Evolutionary conservation across 768 basidiomycete species (phyloP), one percentile per base, ranked within the genome.

Genomic region (Lentinula raphanica): DNA sequence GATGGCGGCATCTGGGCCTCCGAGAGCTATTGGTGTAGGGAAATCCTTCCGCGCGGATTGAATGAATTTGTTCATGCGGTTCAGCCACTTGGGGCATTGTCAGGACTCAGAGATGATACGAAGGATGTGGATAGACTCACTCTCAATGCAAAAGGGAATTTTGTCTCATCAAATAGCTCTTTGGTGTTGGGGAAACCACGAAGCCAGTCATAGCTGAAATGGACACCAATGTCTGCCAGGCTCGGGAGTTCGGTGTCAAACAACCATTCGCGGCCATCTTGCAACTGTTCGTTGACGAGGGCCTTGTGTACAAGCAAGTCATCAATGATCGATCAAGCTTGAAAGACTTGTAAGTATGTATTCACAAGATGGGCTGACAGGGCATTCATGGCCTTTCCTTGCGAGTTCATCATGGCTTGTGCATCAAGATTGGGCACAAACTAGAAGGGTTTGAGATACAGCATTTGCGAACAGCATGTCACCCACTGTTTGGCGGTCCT

Each of bases 241-340:
- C 79, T 74, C 8, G 84, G 82, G 0, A 69, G 58, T 56, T 76
- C 76, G 0, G 84, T 83, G 60, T 83, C 74, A 58, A 85, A 77
- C 8, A 84, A 70, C 82, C 83, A 87, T 63, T 79, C 76, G 2
- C 84, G 74, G 23, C 74, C 79, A 64, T 84, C 82, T 15, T 69
- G 65, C 28, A 85, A 70, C 65, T 85, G 71, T 32, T 74, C 70
- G 59, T 78, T 74, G 11, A 75, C 38, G 23, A 75, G 61, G n/a
- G 65, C 60, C 76, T 77, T 42, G 9, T 7, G 13, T 28, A 32
- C 17, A 19, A 51, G 31, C 58, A 46, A 21, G 40, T 13, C 7
- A 29, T 48, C 17, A 46, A 31, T 44, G 3, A 19, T 5, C 31
- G 25, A n/a, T n/a, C n/a, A n/a, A n/a, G n/a, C n/a, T n/a, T n/a